Evolutionary conservation across 2,329 filamentous ascomycete species (phyloP).

Genomic region (Tolypocladium nubicola): DNA sequence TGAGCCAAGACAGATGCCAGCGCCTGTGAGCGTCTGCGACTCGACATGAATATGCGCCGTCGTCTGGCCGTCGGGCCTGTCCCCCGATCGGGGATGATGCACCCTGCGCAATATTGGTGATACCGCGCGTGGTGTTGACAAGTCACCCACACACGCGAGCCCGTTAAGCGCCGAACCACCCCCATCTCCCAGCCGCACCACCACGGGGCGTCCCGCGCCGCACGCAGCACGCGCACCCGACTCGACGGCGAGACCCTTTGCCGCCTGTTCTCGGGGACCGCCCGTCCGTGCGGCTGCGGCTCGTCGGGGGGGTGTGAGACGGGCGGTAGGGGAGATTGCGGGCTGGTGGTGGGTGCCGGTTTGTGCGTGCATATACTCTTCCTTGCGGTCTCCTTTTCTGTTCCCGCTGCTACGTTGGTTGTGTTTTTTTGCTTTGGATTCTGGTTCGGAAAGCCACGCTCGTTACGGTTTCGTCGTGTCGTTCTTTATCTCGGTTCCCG

Average conservation of each 20-base stretch:
- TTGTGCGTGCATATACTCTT: background rate
- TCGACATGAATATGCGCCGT: background rate
- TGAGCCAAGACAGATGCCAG: background rate
- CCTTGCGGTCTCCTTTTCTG: background rate
- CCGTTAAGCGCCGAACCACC: background rate
- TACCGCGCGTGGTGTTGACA: background rate
- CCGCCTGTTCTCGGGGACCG: background rate
- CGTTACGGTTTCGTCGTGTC: background rate
- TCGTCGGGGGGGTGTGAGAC: background rate
- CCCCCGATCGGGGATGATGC: background rate
- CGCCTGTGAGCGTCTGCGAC: background rate
- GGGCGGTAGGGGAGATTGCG: background rate
- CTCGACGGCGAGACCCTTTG: background rate
- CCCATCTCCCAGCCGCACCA: background rate
- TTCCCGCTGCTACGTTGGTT: background rate
- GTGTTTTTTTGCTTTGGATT: background rate
- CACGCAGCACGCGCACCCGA: background rate
- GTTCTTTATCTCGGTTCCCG: background rate
- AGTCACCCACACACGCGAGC: background rate
- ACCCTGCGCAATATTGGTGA: background rate
- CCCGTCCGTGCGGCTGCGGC: background rate
- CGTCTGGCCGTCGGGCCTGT: background rate
- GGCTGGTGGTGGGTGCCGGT: no score
- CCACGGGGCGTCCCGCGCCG: background rate
- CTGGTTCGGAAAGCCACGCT: background rate